Conservation (phyloP, 768 basidiomycete species). For the Rhizopogon roseolus region DNA sequence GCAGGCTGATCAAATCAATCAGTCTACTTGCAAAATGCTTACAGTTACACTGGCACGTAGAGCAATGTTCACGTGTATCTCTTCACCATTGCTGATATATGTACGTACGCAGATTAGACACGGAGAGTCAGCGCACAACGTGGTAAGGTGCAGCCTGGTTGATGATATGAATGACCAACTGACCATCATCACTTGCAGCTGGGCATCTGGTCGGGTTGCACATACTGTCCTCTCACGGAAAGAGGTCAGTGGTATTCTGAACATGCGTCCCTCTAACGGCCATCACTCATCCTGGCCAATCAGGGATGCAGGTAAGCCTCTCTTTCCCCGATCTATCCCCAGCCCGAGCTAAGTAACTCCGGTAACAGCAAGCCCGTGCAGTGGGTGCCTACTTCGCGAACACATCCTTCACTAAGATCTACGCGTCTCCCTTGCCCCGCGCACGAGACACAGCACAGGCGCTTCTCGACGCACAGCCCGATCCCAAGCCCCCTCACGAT, state of each 20-base stretch:
- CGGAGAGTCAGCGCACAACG: constrained; percentile 74
- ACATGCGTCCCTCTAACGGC: not conserved
- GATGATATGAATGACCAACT: not conserved
- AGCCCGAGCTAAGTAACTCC: not conserved
- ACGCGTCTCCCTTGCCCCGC: constrained; percentile 64
- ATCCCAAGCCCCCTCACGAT: constrained; percentile 41
- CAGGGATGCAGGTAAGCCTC: not conserved
- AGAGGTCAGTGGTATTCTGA: not conserved
- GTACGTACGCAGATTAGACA: constrained; percentile 54
- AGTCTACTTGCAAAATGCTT: not conserved
- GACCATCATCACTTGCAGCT: not conserved
- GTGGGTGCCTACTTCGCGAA: constrained; percentile 50
- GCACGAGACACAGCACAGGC: constrained; percentile 58
- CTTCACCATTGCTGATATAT: not conserved
- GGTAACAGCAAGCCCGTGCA: constrained; percentile 57
- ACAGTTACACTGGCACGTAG: not conserved
- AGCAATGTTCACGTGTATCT: not conserved
- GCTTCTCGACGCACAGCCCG: constrained; percentile 42
- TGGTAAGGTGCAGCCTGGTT: constrained; percentile 36
- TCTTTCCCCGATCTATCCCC: not conserved
- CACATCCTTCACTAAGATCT: constrained; percentile 49
- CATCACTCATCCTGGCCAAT: not conserved
- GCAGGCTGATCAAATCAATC: not conserved
- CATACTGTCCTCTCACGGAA: not conserved
- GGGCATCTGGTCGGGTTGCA: not conserved